These are phyloP conservation scores for Boletellus deceptivus DNA, from an alignment of 1,284 basidiomycete species.

Conservation along the genomic window DNA sequence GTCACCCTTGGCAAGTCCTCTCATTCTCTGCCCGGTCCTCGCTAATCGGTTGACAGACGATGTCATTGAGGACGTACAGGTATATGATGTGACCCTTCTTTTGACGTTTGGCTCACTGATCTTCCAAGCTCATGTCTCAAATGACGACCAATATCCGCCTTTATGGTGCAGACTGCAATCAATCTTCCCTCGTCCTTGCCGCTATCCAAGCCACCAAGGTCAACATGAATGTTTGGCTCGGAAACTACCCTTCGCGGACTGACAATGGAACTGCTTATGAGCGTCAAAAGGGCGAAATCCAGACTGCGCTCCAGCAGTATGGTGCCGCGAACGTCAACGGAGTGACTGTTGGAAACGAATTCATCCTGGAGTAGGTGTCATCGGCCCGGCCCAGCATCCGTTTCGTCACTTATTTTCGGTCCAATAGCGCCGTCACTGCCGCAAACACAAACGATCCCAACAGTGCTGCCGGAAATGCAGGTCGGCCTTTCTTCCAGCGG, in stretches of 20 bases:
- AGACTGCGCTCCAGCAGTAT: slow-evolving; percentile 71
- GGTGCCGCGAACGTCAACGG: slow-evolving; percentile 79
- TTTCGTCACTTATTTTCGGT: slow-evolving; percentile 4
- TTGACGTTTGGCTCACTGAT: slow-evolving; percentile 9
- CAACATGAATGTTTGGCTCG: slow-evolving; percentile 84
- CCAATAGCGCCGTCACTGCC: slow-evolving; percentile 51
- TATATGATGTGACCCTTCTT: slow-evolving; percentile 16
- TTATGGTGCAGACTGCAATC: slow-evolving; percentile 61
- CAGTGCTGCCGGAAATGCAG: slow-evolving; percentile 52
- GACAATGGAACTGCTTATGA: slow-evolving; percentile 68
- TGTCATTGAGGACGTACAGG: slow-evolving; percentile 55
- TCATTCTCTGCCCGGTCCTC: neutral
- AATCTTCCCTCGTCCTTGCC: slow-evolving; percentile 60
- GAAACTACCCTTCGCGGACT: slow-evolving; percentile 66
- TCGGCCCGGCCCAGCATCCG: neutral
- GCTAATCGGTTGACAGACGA: slow-evolving; percentile 24
- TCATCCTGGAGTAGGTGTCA: slow-evolving; percentile 67
- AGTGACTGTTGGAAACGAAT: slow-evolving; percentile 81
- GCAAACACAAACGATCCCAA: slow-evolving; percentile 46
- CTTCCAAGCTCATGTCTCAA: slow-evolving; percentile 52
- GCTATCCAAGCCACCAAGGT: slow-evolving; percentile 89
- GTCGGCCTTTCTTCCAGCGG: slow-evolving; percentile 34
- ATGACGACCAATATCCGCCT: slow-evolving; percentile 54
- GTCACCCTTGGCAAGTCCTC: slow-evolving; percentile 42
- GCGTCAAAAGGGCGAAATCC: slow-evolving; percentile 69